Evolutionary conservation across 495 filamentous ascomycete species (phyloP).

Genomic region (Coniosporium apollinis): DNA sequence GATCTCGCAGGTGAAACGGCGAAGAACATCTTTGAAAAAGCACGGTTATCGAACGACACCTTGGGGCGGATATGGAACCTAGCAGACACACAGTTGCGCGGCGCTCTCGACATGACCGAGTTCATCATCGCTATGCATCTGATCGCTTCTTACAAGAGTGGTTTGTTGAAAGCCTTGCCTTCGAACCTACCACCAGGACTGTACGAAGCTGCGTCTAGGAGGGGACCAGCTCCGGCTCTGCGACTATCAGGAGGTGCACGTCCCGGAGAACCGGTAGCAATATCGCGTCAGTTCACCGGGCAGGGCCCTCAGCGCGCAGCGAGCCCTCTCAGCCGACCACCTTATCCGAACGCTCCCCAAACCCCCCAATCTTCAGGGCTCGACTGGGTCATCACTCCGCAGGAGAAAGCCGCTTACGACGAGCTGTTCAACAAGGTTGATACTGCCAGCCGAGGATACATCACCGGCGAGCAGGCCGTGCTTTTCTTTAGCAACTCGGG

Average conservation of each 20-base stretch:
- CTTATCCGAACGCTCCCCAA: conserved; percentile 29
- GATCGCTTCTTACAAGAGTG: conserved; percentile 74
- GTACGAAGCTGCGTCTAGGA: conserved; percentile 77
- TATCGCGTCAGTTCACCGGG: conserved; percentile 61
- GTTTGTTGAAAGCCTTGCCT: conserved; percentile 61
- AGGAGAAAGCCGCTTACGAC: conserved; percentile 79
- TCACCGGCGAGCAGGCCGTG: conserved; percentile 91
- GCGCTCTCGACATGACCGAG: conserved; percentile 72
- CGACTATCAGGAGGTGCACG: conserved; percentile 25
- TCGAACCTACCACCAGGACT: conserved; percentile 67
- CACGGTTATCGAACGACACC: conserved; percentile 73
- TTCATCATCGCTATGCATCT: conserved; percentile 99
- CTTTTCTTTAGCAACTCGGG: conserved; percentile 83
- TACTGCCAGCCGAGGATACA: conserved; percentile 56
- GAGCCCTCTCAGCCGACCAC: conserved; percentile 51
- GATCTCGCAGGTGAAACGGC: conserved; percentile 49
- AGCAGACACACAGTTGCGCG: conserved; percentile 81
- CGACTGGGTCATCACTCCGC: conserved; percentile 67
- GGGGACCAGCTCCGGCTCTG: conserved; percentile 30
- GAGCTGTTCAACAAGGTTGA: conserved; percentile 68
- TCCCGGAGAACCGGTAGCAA: conserved; percentile 21
- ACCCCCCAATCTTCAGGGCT: conserved; percentile 47
- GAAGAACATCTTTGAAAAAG: conserved; percentile 88
- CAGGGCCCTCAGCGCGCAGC: conserved; percentile 40
- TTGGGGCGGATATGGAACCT: conserved; percentile 90